Percentiles rank a stretch among this genome's conserved stretches.
These are phyloP conservation scores for Geotrichum bryndzae DNA, from an alignment of 1,139 yeast genomes.

Conservation along the genomic window DNA sequence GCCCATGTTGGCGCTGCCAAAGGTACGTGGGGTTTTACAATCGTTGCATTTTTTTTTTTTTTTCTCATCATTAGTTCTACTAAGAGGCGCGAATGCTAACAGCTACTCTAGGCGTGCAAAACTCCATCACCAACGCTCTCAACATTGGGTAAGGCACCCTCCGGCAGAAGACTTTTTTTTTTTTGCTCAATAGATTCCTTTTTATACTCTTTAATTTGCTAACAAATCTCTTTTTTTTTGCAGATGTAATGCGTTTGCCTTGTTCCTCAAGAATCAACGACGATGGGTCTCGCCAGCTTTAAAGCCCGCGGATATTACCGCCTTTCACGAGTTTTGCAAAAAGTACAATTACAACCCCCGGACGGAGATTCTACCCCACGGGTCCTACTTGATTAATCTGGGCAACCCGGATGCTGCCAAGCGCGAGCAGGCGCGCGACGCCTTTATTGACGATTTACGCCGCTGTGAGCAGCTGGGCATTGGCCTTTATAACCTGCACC, in stretches of 20 bases:
- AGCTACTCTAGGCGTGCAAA: constrained; percentile 46
- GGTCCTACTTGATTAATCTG: constrained; percentile 83
- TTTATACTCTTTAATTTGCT: neutral
- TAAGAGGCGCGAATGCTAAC: neutral
- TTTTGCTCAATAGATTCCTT: neutral
- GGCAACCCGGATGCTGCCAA: constrained; percentile 87
- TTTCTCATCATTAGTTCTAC: neutral
- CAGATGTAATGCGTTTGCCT: constrained; percentile 68
- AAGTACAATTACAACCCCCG: constrained; percentile 59
- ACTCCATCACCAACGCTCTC: constrained; percentile 68
- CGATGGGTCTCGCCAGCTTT: constrained; percentile 84
- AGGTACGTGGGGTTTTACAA: constrained; percentile 23
- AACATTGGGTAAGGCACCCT: constrained; percentile 53
- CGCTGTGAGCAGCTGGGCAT: constrained; percentile 82
- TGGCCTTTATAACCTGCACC: constrained; percentile 88
- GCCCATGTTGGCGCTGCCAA: constrained; percentile 36
- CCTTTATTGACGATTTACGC: constrained; percentile 79
- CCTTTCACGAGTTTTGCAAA: constrained; percentile 58
- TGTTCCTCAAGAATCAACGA: constrained; percentile 84
- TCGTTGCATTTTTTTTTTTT: neutral
- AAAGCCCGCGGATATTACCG: constrained; percentile 56
- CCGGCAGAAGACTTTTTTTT: neutral
- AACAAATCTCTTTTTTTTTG: neutral
- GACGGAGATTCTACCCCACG: constrained; percentile 79
- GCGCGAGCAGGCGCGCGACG: constrained; percentile 64